A percentile compares a stretch with the other conserved stretches of the same genome.
These are phyloP conservation scores for cucumber (Cucumis sativus) DNA, from an alignment of 306 rosid genomes.

Conservation along the genomic window Cucumber_9930_V3 NC_026655.2:29567001-29567500, in stretches of 20 bases:
- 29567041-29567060: neutral
- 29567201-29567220: neutral
- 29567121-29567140: neutral
- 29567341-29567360: conserved; percentile 95
- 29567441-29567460: neutral
- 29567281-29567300: conserved; percentile 65
- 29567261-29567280: conserved; percentile 53
- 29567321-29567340: conserved; percentile 72
- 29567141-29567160: neutral
- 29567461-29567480: neutral
- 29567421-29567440: neutral
- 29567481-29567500: neutral
- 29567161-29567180: neutral
- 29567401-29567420: neutral
- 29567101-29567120: neutral
- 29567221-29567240: neutral
- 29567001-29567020: neutral
- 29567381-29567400: conserved; percentile 88
- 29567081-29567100: neutral
- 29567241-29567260: conserved; percentile 8
- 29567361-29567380: conserved; percentile 98
- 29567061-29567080: neutral
- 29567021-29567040: neutral
- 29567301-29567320: conserved; percentile 56
- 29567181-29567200: neutral